phyloP scores from a whole-genome alignment of 257 asterid species.

The Primulina eburnea region DNA sequence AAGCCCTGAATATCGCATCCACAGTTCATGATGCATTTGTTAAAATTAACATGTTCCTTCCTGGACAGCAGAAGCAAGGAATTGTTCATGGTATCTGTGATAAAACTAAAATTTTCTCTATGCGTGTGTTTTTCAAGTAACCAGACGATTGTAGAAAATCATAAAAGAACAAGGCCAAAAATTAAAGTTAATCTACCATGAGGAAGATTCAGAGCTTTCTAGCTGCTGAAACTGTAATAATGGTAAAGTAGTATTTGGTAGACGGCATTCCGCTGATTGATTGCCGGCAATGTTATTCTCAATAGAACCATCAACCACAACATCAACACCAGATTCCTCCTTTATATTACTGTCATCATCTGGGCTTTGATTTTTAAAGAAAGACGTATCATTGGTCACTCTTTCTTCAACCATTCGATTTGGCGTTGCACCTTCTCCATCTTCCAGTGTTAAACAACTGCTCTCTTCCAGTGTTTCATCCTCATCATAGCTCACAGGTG shows the following conservation, averaged over 20 bases:
- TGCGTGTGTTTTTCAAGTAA: not conserved
- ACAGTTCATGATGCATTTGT: slow-evolving; percentile 20
- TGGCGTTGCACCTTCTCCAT: slow-evolving; percentile 35
- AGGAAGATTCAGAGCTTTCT: slow-evolving; percentile 85
- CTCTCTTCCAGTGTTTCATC: slow-evolving; percentile 49
- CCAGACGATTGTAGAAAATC: slow-evolving; percentile 6
- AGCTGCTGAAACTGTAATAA: slow-evolving; percentile 61
- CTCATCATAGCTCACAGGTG: slow-evolving; percentile 38
- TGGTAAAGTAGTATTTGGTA: slow-evolving; percentile 56
- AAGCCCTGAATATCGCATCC: slow-evolving; percentile 76
- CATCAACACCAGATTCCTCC: slow-evolving; percentile 35
- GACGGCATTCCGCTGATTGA: slow-evolving; percentile 48
- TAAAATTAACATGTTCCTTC: slow-evolving; percentile 3
- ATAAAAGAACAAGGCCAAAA: slow-evolving; percentile 16
- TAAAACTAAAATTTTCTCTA: not conserved
- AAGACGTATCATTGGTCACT: slow-evolving; percentile 35
- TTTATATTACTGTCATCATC: slow-evolving; percentile 33
- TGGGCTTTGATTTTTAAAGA: slow-evolving; percentile 39
- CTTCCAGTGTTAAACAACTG: slow-evolving; percentile 35
- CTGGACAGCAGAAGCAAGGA: slow-evolving; percentile 13
- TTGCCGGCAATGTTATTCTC: slow-evolving; percentile 35
- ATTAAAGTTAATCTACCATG: slow-evolving; percentile 50
- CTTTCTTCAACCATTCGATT: slow-evolving; percentile 49
- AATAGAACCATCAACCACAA: slow-evolving; percentile 30
- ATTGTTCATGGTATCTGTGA: slow-evolving; percentile 7